Evolutionary conservation across 495 filamentous ascomycete genomes (phyloP), one percentile per base, ranked within the genome.

Genomic region (Apiosordaria backusii): DNA sequence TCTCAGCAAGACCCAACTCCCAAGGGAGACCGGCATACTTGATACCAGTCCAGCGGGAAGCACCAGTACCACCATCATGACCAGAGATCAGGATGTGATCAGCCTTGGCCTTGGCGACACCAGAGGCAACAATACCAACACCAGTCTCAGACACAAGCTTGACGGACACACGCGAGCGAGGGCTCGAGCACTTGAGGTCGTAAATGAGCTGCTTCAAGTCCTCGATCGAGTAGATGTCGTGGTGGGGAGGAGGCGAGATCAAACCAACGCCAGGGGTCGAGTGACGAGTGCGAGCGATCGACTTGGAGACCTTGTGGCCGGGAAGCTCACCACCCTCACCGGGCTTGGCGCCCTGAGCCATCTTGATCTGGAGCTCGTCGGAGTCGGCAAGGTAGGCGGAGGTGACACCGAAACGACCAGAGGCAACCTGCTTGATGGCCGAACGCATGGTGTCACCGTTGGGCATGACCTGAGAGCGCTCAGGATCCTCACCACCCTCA

Each of bases 201-300:
- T 99, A 99, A 72, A 99, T 98, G 58, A 99, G 86, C 75, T 99
- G 95, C 83, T 99, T 99, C 68, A 99, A 75, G 83, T 99, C 95
- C 74, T 99, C 95, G 66, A 99, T 99, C 25, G 91, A 96, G 84
- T 99, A 99, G 70, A 99, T 99, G 75, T 99, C 95, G 84, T 99
- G 95, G 77, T 99, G 95, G 2, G 95, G 95, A 57, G 95, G 95
- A 0, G 95, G 95, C n/a, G 94, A 97, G 74, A 99, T 99, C 62
- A 99, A 84, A 80, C 95, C 95, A 70, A 99, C 95, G 75, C 95
- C 95, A 63, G 95, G 94, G 1, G 95, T 99, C n/a, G 95, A 99
- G 82, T 98, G 94, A 68, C 95, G 89, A 50, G 95, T 99, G 69
- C 89, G 91, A 65, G 93, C 95, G 74, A 99, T 99, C 27, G 96